Evolutionary conservation across 1,139 yeast species (phyloP).

Genomic region (Kodamaea anthophila): DNA sequence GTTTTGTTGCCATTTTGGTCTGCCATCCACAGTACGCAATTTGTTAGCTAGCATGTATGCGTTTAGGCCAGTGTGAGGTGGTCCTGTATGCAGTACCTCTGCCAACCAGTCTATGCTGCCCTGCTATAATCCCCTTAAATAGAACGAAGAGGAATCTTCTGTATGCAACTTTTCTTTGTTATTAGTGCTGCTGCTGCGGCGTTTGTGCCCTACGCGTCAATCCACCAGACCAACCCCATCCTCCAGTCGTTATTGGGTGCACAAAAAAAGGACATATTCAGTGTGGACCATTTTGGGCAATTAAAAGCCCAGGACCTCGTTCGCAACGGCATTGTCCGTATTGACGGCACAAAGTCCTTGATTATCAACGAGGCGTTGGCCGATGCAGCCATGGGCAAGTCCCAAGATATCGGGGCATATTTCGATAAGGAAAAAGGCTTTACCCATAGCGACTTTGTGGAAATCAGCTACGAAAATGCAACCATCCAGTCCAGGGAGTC

Average conservation of each 20-base stretch:
- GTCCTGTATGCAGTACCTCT: too few species aligned
- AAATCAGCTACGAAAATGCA: conserved; percentile 9
- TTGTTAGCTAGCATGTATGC: too few species aligned
- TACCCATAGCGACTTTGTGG: conserved; percentile 4
- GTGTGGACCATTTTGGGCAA: conserved; percentile 7
- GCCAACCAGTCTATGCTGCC: too few species aligned
- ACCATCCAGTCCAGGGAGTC: conserved; percentile 1
- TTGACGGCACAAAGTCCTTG: conserved; percentile 8
- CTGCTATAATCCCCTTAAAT: too few species aligned
- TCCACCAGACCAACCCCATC: conserved; percentile 5
- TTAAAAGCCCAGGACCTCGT: conserved; percentile 7
- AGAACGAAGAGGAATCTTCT: too few species aligned
- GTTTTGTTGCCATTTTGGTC: too few species aligned
- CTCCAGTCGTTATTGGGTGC: conserved; percentile 5
- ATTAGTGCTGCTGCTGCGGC: too few species aligned
- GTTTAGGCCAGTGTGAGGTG: too few species aligned
- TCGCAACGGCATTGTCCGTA: conserved; percentile 7
- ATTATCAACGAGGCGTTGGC: conserved; percentile 7
- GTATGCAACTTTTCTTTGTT: too few species aligned
- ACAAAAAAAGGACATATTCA: conserved; percentile 5
- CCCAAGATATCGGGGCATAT: not conserved
- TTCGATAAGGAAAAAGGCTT: conserved; percentile 1
- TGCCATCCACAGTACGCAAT: too few species aligned
- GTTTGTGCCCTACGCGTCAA: not conserved
- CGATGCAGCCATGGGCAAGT: conserved; percentile 2